A percentile compares a stretch with the other conserved stretches of the same genome.
Evolutionary conservation across 177 flowering plant genomes (phyloP).

Genomic region (Telopea speciosissima): DNA sequence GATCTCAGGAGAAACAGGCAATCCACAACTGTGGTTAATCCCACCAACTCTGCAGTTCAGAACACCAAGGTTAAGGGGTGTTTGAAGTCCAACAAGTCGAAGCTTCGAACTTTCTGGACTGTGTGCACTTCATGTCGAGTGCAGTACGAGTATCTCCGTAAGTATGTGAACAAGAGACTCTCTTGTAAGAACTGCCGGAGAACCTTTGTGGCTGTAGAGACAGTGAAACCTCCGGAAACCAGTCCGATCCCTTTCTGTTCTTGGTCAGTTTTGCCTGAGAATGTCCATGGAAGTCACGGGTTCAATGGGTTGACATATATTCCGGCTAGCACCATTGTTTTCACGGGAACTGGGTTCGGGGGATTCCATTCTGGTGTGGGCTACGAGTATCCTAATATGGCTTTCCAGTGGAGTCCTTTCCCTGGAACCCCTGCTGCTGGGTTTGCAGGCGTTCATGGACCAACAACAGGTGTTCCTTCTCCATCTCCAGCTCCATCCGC

Average conservation of each 20-base stretch:
- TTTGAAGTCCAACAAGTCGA: slow-evolving; percentile 31
- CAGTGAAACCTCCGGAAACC: slow-evolving; percentile 45
- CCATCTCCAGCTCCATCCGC: slow-evolving; percentile 8
- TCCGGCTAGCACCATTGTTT: slow-evolving; percentile 30
- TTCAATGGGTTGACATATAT: slow-evolving; percentile 38
- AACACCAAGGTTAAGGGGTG: slow-evolving; percentile 27
- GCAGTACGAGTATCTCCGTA: slow-evolving; percentile 77
- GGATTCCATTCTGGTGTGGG: slow-evolving; percentile 49
- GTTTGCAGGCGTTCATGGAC: slow-evolving; percentile 29
- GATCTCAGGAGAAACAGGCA: slow-evolving; percentile 40
- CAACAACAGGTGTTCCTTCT: background rate
- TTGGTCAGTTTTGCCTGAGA: slow-evolving; percentile 30
- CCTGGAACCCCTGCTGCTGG: slow-evolving; percentile 42
- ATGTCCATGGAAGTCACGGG: slow-evolving; percentile 52
- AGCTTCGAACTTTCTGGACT: slow-evolving; percentile 60
- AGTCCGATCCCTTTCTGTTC: slow-evolving; percentile 43
- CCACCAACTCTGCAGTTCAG: slow-evolving; percentile 21
- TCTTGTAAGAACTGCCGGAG: slow-evolving; percentile 73
- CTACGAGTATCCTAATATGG: slow-evolving; percentile 44
- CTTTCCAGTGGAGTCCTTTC: slow-evolving; percentile 50
- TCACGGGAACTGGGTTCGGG: slow-evolving; percentile 38
- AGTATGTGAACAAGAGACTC: slow-evolving; percentile 61
- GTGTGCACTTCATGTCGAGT: slow-evolving; percentile 68
- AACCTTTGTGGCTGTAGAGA: slow-evolving; percentile 61
- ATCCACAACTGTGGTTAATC: slow-evolving; percentile 20